These are phyloP conservation scores for Solanum appendiculatum DNA, from an alignment of 257 asterid genomes.

Conservation along the genomic window DNA sequence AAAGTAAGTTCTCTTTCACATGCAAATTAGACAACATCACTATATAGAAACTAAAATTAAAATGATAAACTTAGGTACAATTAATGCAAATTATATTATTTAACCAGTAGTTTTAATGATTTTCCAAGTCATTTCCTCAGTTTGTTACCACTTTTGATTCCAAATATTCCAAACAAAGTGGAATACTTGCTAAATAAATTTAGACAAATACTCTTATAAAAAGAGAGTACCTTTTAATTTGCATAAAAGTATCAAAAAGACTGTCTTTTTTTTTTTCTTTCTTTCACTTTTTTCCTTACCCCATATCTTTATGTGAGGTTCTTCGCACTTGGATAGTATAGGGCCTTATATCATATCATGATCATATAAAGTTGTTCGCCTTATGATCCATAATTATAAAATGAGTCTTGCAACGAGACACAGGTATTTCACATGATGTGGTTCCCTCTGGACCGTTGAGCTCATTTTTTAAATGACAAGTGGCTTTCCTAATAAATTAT, in stretches of 20 bases:
- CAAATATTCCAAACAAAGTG: too few relatives aligned
- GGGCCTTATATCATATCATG: not conserved
- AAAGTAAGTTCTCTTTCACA: not conserved
- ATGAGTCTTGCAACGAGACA: not conserved
- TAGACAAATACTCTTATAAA: too few relatives aligned
- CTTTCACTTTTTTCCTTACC: not conserved
- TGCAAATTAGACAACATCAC: not conserved
- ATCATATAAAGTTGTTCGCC: not conserved
- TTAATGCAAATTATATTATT: not conserved
- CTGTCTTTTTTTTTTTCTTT: accelerated
- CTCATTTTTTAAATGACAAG: not conserved
- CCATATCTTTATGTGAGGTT: not conserved
- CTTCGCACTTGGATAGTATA: not conserved
- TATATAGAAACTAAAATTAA: not conserved
- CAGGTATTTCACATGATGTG: not conserved
- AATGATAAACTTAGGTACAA: not conserved
- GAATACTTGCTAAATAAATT: too few relatives aligned
- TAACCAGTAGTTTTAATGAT: not conserved
- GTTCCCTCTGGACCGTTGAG: not conserved
- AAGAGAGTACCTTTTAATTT: not conserved
- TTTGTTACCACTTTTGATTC: too few relatives aligned
- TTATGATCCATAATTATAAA: not conserved
- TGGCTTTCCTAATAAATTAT: too few relatives aligned
- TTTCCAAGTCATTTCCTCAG: not conserved
- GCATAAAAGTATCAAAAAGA: not conserved